Evolutionary conservation across 2,329 filamentous ascomycete genomes (phyloP).

Genomic region (Claviceps digitariae): DNA sequence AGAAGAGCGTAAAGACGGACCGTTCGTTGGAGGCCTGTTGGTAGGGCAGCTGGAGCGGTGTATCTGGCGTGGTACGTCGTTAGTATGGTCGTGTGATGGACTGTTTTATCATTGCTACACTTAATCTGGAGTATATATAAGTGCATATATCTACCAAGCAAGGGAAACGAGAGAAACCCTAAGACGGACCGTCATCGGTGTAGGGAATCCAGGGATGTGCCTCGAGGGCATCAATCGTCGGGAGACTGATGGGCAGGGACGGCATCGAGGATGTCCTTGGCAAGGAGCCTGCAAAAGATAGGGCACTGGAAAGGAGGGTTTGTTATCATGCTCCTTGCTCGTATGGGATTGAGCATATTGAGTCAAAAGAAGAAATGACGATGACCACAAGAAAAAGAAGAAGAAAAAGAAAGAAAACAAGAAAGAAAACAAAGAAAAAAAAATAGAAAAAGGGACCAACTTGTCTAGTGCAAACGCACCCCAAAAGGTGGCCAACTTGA

Average conservation of each 20-base stretch:
- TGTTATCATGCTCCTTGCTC: background rate
- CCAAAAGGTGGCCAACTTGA: slow-evolving; percentile 46
- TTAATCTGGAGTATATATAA: background rate
- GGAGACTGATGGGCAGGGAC: slow-evolving; percentile 40
- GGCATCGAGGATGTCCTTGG: slow-evolving; percentile 44
- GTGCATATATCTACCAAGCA: too few relatives aligned
- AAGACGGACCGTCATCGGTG: slow-evolving; percentile 37
- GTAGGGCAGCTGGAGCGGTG: slow-evolving; percentile 36
- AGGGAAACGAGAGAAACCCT: too few relatives aligned
- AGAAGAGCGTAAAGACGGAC: slow-evolving; percentile 54
- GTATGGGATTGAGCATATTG: background rate
- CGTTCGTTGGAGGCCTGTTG: slow-evolving; percentile 53
- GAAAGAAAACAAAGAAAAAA: background rate
- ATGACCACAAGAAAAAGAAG: background rate
- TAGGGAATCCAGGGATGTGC: slow-evolving; percentile 44
- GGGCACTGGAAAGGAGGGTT: slow-evolving; percentile 29
- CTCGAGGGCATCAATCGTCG: slow-evolving; percentile 46
- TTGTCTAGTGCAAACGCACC: slow-evolving; percentile 48
- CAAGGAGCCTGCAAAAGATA: slow-evolving; percentile 46
- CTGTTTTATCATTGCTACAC: too few relatives aligned
- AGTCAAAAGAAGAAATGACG: background rate
- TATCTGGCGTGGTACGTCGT: slow-evolving; percentile 20
- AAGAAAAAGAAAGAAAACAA: background rate
- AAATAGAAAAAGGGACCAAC: slow-evolving; percentile 25
- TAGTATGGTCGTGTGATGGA: background rate